A percentile compares a stretch with the other conserved stretches of the same genome.
Conservation (phyloP, 2,329 filamentous ascomycete species). For the Colletotrichum aenigma region DNA sequence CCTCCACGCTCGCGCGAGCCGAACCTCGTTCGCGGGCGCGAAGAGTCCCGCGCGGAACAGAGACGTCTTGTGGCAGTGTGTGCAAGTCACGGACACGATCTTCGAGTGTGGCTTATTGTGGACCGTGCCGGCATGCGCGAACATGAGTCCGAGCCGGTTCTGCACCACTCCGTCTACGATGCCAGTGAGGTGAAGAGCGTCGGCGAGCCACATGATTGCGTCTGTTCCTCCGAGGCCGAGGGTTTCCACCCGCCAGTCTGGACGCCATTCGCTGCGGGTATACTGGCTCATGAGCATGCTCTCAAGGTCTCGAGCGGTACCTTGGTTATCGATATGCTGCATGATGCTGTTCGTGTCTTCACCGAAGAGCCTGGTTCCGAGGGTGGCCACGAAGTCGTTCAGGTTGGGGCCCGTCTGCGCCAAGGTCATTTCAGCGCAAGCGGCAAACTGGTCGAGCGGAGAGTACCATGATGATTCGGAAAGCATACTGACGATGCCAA, state of each 20-base stretch:
- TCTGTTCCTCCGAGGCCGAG: neutral
- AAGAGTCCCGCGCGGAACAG: neutral
- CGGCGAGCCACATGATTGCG: neutral
- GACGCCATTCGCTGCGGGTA: neutral
- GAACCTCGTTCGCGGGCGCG: neutral
- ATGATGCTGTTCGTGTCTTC: no score
- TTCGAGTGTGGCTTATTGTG: neutral
- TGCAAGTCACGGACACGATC: neutral
- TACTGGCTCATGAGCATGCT: neutral
- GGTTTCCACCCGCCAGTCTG: neutral
- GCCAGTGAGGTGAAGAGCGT: accelerated
- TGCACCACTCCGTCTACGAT: neutral
- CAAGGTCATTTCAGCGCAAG: no score
- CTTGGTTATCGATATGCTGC: no score
- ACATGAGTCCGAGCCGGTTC: neutral
- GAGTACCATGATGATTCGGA: no score
- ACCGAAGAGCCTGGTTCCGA: no score
- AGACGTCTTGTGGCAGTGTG: neutral
- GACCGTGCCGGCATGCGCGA: neutral
- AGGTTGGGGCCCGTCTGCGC: no score
- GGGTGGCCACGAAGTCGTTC: no score
- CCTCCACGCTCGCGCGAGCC: neutral
- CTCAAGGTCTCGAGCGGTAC: no score
- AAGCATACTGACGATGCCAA: no score
- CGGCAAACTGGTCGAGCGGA: no score